Evolutionary conservation across 2,329 filamentous ascomycete species (phyloP), one percentile per base, ranked within the genome.

Genomic region (Ophiostoma sp.): DNA sequence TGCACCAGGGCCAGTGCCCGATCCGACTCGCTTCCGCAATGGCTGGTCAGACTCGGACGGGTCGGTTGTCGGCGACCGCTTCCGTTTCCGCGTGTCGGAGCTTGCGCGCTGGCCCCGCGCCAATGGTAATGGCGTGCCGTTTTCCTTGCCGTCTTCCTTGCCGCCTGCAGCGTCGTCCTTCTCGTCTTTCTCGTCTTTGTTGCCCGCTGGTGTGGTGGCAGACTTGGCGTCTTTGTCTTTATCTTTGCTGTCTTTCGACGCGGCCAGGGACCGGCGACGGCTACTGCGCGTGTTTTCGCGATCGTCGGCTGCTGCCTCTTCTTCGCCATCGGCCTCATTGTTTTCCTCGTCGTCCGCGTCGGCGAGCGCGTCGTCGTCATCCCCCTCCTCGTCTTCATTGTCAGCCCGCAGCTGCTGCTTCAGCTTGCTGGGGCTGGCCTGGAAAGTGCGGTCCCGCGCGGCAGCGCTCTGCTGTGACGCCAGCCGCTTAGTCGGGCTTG

Each of bases 391-490:
- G 44, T 23, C 17, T 8, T 57, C 52, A n/a, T 57, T 57, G 52
- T 83, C 81, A 33, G 80, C 79, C 67, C 79, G 80, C 67, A 77
- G 44, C 41, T 79, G 78, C 72, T 89, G 87, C 74, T 88, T 87
- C 72, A 93, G 85, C 81, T 93, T 94, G 83, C 90, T 94, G 3
- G 91, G 91, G 69, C 89, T 93, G n/a, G 71, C 72, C 52, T 73
- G 72, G 69, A 74, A 74, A 5, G 69, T 68, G 35, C 72, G 73
- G 20, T 72, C 72, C n/a, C 72, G 71, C 39, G 67, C 68, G 10
- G 36, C 65, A 7, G 65, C 65, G 60, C 35, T 36, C 65, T 67
- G 62, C 23, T 71, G 70, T 2, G 68, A 35, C 6, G 69, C 39
- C 17, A 71, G 48, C 1, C 68, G 69, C 39, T 69, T 70, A 31